Percentiles rank a stretch among this genome's conserved stretches.
Evolutionary conservation across 2,329 filamentous ascomycete genomes (phyloP).

Genomic region (Colletotrichum shisoi): DNA sequence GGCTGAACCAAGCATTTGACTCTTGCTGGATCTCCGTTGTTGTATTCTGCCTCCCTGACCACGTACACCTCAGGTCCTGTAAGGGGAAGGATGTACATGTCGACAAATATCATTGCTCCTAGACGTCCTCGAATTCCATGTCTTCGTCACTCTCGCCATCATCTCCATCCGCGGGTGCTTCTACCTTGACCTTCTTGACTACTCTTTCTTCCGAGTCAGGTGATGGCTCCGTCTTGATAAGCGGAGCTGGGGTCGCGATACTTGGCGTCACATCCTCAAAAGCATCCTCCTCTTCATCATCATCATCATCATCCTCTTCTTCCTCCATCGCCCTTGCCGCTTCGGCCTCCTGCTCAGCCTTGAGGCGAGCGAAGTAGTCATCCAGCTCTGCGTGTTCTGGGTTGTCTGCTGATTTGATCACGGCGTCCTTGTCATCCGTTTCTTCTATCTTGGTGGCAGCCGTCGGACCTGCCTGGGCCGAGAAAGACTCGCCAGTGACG

Average conservation of each 20-base stretch:
- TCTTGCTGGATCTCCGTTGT: not conserved
- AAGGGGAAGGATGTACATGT: not conserved
- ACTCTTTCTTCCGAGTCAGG: constrained; percentile 54
- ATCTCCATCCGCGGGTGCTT: constrained; percentile 56
- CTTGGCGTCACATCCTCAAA: constrained; percentile 59
- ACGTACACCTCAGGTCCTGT: not conserved
- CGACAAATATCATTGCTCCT: not conserved
- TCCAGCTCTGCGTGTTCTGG: constrained; percentile 68
- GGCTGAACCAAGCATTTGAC: not conserved
- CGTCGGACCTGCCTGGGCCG: constrained; percentile 49
- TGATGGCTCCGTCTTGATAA: constrained; percentile 49
- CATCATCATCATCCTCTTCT: constrained; percentile 44
- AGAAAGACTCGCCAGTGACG: constrained; percentile 69
- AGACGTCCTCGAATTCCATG: constrained; percentile 68
- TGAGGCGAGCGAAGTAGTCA: constrained; percentile 72
- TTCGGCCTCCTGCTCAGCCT: constrained; percentile 65
- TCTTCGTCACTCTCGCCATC: constrained; percentile 62
- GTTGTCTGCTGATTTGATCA: constrained; percentile 53
- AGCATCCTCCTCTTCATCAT: constrained; percentile 53
- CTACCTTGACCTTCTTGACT: constrained; percentile 69
- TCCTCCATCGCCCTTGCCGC: constrained; percentile 45
- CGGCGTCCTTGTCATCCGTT: constrained; percentile 58
- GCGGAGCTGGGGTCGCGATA: constrained; percentile 43
- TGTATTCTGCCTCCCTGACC: not conserved
- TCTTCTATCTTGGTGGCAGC: constrained; percentile 51